Percentiles rank a stretch among this genome's conserved stretches.
These are phyloP conservation scores for Aspergillus sp. DNA, from an alignment of 2,329 filamentous ascomycete species.

Conservation along the genomic window DNA sequence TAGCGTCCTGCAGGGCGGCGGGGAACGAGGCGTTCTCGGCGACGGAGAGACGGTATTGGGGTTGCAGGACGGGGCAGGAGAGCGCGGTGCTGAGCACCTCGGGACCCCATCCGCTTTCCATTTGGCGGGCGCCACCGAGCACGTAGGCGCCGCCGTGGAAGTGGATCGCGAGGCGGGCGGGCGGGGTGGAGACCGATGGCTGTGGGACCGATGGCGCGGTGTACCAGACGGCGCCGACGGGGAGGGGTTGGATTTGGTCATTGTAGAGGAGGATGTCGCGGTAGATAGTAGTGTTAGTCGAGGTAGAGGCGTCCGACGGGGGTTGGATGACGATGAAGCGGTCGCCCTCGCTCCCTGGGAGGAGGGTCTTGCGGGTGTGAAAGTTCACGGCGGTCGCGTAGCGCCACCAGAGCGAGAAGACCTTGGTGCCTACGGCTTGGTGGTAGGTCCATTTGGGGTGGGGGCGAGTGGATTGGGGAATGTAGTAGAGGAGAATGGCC, in stretches of 20 bases:
- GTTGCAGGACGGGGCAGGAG: slow-evolving; percentile 8
- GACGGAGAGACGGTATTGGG: slow-evolving; percentile 23
- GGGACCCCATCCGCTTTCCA: not conserved
- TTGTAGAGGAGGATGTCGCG: not conserved
- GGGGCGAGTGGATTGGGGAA: not conserved
- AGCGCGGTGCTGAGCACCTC: not conserved
- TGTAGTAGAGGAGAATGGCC: not conserved
- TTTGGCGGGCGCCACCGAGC: not conserved
- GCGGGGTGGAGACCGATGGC: too few species aligned
- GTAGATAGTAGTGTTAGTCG: too few species aligned
- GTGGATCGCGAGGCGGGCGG: not conserved
- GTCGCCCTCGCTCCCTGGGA: not conserved
- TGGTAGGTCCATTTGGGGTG: not conserved
- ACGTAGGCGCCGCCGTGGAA: not conserved
- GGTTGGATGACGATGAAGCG: not conserved
- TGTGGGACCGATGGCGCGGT: not conserved
- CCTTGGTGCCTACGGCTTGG: not conserved
- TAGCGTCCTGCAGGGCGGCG: slow-evolving; percentile 24
- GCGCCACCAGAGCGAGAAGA: not conserved
- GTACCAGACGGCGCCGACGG: not conserved
- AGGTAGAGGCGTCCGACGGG: too few species aligned
- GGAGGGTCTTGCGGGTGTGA: not conserved
- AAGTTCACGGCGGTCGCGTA: not conserved
- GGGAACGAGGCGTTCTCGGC: slow-evolving; percentile 21
- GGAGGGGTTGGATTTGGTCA: not conserved